Base-by-base conservation (phyloP, 2,329 filamentous ascomycete genomes). In the Verticillium isaacii region DNA sequence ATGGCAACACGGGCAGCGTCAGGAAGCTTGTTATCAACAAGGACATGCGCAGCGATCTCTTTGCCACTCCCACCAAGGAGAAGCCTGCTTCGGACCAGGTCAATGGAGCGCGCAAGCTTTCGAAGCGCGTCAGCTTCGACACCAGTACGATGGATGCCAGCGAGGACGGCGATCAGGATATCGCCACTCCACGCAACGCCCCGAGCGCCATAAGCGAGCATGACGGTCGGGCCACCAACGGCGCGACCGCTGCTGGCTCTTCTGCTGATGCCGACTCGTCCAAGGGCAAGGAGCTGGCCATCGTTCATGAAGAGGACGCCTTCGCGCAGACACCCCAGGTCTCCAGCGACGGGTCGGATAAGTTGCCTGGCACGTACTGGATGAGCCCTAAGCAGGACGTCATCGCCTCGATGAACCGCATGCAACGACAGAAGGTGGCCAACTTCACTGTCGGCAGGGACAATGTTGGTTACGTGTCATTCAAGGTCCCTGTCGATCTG, bases 1-100 rank as follows among this genome's bases (percentile, higher is more conserved):
- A 88, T 59, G 84, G 86, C n/a, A 87, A 82, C 71, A 84, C 83
- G 57, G 85, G 86, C 55, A 91, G 85, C 71, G 86, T 97, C 68
- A 97, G 97, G 80, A 93, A 93, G 74, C 84, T 99, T 61, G 90
- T 93, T 60, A 97, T 99, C 73, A 96, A 97, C 76, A 89, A 92
- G 65, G 90, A 89, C 67, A 82, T 99, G 72, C 86, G 91, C 60
- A 93, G 85, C 62, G 89, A 92, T 68, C 79, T 89, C 17, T 90
- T 89, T 71, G 83, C 82, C 2, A 85, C 85, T 1, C 85, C 86
- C 0, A 82, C 78, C 60, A 86, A 82, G 70, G 81, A 83, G 39
- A 82, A 80, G 68, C 69, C 74, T 17, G 65, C 70, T 2, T 68
- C 72, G 23, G 82, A 82, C 15, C 68, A 75, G 54, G 62, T 73